Evolutionary conservation across 495 filamentous ascomycete species (phyloP).

Genomic region (Talaromyces ruber): DNA sequence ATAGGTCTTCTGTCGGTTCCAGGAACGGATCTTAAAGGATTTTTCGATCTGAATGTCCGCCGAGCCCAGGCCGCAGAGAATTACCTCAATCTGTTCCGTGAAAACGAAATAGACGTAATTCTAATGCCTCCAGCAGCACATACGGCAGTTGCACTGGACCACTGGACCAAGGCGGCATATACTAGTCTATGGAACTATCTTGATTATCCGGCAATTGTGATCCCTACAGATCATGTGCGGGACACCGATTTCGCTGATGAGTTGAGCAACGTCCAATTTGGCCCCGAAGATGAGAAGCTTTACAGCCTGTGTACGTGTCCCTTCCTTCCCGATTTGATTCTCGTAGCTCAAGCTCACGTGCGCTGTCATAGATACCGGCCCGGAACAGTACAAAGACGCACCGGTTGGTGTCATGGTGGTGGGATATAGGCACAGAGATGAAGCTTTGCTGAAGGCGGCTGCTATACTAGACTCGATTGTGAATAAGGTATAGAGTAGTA

Average conservation of each 20-base stretch:
- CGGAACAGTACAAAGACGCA: constrained; percentile 6
- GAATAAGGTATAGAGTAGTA: not conserved
- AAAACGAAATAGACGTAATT: constrained; percentile 31
- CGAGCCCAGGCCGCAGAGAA: not conserved
- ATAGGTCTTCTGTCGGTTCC: not conserved
- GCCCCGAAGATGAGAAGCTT: constrained; percentile 2
- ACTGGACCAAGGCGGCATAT: constrained; percentile 23
- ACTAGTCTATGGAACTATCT: constrained; percentile 56
- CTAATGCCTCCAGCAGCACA: constrained; percentile 36
- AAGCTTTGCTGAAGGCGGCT: not conserved
- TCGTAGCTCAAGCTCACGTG: not conserved
- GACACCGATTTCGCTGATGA: not conserved
- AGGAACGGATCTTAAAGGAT: not conserved
- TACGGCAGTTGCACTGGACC: constrained; percentile 39
- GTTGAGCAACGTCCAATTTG: not conserved
- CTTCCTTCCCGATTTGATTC: not conserved
- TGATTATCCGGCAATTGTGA: constrained; percentile 51
- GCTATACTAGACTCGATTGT: not conserved
- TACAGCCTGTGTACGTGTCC: not conserved
- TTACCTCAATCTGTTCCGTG: not conserved
- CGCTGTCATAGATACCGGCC: constrained; percentile 4
- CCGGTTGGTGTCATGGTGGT: not conserved
- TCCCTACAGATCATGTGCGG: constrained; percentile 28
- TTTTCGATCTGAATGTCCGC: not conserved
- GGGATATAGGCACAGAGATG: not conserved